Evolutionary conservation across 768 basidiomycete genomes (phyloP), one percentile per base, ranked within the genome.

Genomic region (Russula vinacea): DNA sequence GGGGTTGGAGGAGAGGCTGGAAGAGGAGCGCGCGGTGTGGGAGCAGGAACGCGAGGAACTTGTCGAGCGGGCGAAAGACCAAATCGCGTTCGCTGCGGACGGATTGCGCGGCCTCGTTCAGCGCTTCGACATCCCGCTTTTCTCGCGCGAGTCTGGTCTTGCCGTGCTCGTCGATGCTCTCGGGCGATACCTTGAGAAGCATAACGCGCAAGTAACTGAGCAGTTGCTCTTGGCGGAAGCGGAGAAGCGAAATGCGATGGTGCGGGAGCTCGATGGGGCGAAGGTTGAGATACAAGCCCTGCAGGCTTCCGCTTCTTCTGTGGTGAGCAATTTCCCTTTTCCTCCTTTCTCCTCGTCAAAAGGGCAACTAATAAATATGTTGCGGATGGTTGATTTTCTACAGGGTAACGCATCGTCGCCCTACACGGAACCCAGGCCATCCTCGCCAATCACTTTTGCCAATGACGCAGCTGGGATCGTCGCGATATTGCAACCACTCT

Each of bases 401-500:
- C 58, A 67, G 67, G 59, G 62, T 24, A 62, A 44, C 33, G 19
- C 59, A 32, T 52, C 35, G 9, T 32, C 51, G 8, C 32, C 35
- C 24, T 13, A 26, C 17, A 17, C 16, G 24, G 62, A 68, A 24
- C 62, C 51, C 24, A 32, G 35, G 17, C 62, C 60, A 3, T n/a
- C 42, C 22, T 70, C 70, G 2, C 68, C 73, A 7, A 62, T 74
- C 37, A 67, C 71, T 24, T 73, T 72, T 51, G 73, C 73, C 5
- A 73, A 77, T 5, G 86, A 87, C 52, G 78, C 83, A 19, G 78
- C 79, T 29, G 80, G 81, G 8, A 78, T 92, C 65, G 78, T 85
- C 42, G 78, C 85, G 6, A 73, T 87, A 24, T 81, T 96, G 35
- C 81, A 81, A 56, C 84, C 90, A 11, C 70, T 96, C 26, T 98